Evolutionary conservation across 2,329 filamentous ascomycete genomes (phyloP).

Genomic region (Aspergillus novoparasiticus): DNA sequence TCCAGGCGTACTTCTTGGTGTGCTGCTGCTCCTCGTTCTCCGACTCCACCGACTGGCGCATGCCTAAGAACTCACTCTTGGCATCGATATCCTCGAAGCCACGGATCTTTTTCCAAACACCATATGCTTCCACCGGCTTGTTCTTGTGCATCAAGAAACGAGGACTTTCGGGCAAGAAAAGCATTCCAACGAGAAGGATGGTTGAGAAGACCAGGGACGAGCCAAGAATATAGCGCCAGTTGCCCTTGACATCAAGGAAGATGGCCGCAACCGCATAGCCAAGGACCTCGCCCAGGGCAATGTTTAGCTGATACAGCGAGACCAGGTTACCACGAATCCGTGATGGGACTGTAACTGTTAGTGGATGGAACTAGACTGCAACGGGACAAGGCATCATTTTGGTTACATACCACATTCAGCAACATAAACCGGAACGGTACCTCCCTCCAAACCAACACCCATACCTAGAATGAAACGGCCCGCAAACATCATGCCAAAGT

Average conservation of each 20-base stretch:
- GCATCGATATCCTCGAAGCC: conserved; percentile 60
- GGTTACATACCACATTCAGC: conserved; percentile 55
- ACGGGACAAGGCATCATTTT: background rate
- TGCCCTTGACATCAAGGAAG: conserved; percentile 68
- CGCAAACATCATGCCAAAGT: conserved; percentile 71
- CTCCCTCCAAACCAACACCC: conserved; percentile 72
- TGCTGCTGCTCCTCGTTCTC: conserved; percentile 56
- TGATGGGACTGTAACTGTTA: conserved; percentile 58
- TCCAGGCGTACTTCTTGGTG: conserved; percentile 65
- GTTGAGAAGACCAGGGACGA: conserved; percentile 72
- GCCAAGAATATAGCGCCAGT: conserved; percentile 74
- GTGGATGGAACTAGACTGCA: background rate
- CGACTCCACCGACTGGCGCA: conserved; percentile 66
- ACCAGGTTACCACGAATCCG: conserved; percentile 71
- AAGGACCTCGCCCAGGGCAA: conserved; percentile 72
- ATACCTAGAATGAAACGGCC: conserved; percentile 69
- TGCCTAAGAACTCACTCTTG: conserved; percentile 71
- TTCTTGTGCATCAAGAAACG: conserved; percentile 72
- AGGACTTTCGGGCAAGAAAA: conserved; percentile 71
- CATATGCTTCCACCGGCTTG: conserved; percentile 60
- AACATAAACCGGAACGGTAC: conserved; percentile 74
- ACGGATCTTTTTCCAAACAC: conserved; percentile 73
- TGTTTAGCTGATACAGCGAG: conserved; percentile 75
- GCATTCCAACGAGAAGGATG: conserved; percentile 64
- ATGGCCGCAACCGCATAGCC: conserved; percentile 74